Evolutionary conservation across 257 asterid genomes (phyloP), one percentile per base, ranked within the genome.

Genomic region (Osmanthus fragrans): DNA sequence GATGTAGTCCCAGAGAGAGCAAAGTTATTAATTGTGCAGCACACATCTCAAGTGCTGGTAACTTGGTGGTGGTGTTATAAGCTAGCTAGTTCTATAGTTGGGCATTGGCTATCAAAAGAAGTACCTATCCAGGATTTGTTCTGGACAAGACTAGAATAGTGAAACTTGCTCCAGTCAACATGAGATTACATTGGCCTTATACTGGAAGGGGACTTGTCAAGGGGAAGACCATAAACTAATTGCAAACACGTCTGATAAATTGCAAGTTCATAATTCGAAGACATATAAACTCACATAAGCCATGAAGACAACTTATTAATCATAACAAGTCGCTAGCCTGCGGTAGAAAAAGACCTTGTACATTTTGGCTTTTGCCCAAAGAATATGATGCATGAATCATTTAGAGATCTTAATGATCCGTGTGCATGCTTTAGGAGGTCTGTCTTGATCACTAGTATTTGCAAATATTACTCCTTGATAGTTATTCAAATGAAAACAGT

Each of bases 401-500:
- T 25, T 63, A 13, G 29, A 25, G 34, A 63, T 63, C 69, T 4
- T 63, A 63, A 23, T 7, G 34, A 63, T 63, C 3, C 7, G 33
- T 27, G 3, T 25, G 18, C 34, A 23, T 25, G 18, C 7, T 27
- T 4, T 10, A 16, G 69, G 33, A 63, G 69, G 25, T 54, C 64
- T 18, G 23, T 60, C 68, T 9, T 12, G 16, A 16, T 21, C n/a
- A 60, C 68, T 25, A 3, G 33, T 63, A 63, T 16, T 63, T 25
- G 18, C 16, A 63, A 7, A 63, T 63, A 25, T 3, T 63, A 63
- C 32, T 76, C 33, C 36, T 21, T 23, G 36, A 37, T 42, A 21
- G 37, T 25, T 39, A 75, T 72, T 71, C 60, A 71, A 47, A 45
- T 72, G 79, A 42, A 8, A 42, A 51, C 33, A 29, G 13, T 66